A percentile compares a stretch with the other conserved stretches of the same genome.
Conservation (phyloP, 2,329 filamentous ascomycete species). For the Aspergillus fructus region DNA sequence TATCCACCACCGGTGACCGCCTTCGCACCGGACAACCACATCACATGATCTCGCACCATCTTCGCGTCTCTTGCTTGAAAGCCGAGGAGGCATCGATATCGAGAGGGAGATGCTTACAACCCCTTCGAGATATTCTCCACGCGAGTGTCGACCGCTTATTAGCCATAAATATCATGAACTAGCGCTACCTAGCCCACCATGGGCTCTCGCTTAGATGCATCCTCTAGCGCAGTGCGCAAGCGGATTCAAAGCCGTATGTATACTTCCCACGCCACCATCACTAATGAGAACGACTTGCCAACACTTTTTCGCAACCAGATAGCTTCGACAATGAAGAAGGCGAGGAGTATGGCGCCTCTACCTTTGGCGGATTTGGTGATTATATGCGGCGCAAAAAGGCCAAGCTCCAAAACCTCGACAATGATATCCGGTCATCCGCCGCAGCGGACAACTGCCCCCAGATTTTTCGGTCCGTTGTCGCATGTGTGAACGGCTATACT, state of each 20-base stretch:
- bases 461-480: constrained; percentile 88
- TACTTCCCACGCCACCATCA: background rate
- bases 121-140: background rate
- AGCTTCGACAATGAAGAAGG: constrained; percentile 77
- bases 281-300: background rate
- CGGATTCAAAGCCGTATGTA: constrained; percentile 58
- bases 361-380: constrained; percentile 84
- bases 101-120: constrained; percentile 1
- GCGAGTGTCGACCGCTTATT: background rate
- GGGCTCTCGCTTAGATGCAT: constrained; percentile 63
- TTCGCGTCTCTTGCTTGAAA: constrained; percentile 1
- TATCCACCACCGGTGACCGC: constrained; percentile 2
- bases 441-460: constrained; percentile 63
- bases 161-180: constrained; percentile 18
- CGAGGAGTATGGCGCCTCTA: constrained; percentile 85
- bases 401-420: constrained; percentile 93
- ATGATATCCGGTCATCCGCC: constrained; percentile 69
- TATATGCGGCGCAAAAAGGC: constrained; percentile 96
- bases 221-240: constrained; percentile 60
- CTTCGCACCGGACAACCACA: background rate
- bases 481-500: constrained; percentile 92
- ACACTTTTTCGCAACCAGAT: constrained; percentile 45
- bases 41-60: constrained; percentile 16
- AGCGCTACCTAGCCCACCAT: constrained; percentile 42
- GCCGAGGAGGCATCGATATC: background rate